A percentile compares a stretch with the other conserved stretches of the same genome.
phyloP scores from a whole-genome alignment of 345 rosid species.

The Aegle marmelos region DNA sequence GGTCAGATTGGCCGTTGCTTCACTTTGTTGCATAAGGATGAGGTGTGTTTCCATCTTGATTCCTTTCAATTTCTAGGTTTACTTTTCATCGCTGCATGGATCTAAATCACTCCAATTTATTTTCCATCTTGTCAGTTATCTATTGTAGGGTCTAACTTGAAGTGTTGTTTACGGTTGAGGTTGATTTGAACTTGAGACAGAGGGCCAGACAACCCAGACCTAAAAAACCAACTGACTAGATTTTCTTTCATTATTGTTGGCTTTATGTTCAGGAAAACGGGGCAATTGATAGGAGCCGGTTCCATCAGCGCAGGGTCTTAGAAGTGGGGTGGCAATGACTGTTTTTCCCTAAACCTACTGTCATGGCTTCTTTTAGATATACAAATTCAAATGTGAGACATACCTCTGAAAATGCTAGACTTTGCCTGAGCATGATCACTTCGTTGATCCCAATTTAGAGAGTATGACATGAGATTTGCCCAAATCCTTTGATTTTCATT shows the following conservation, averaged over 20 bases:
- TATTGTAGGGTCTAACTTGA: background rate
- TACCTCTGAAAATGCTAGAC: background rate
- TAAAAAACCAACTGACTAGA: background rate
- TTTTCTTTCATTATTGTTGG: background rate
- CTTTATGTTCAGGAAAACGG: background rate
- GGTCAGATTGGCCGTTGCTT: constrained; percentile 83
- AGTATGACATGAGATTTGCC: background rate
- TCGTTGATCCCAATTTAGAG: background rate
- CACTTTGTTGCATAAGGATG: constrained; percentile 67
- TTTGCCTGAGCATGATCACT: background rate
- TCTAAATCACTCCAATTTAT: background rate
- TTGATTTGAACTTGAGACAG: background rate
- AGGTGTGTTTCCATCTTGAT: constrained; percentile 39
- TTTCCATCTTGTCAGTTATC: background rate
- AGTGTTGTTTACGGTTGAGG: background rate
- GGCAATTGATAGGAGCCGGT: background rate
- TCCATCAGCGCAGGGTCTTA: background rate
- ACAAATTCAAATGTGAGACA: background rate
- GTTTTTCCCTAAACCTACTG: background rate
- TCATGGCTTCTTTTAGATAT: background rate
- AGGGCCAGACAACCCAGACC: background rate
- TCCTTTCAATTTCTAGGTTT: background rate
- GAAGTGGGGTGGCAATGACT: background rate
- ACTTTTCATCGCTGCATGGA: background rate
- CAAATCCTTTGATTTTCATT: background rate